Percentiles rank a stretch among this genome's conserved stretches.
Conservation (phyloP, 2,329 filamentous ascomycete genomes). For the Cercospora citrullina region DNA sequence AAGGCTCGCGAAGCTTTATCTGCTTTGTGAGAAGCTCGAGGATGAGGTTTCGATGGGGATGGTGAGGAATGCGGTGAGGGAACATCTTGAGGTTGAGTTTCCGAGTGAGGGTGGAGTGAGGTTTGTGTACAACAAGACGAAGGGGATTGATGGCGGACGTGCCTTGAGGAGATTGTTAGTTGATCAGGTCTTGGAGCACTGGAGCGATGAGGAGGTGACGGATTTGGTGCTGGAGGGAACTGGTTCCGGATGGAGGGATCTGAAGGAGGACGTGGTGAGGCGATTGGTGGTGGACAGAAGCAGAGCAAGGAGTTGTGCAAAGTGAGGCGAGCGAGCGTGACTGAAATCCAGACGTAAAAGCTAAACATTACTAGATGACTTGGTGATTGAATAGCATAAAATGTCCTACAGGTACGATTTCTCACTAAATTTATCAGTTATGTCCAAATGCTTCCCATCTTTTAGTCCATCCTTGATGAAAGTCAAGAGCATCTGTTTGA, state of each 20-base stretch:
- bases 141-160: not conserved
- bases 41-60: not conserved
- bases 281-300: not conserved
- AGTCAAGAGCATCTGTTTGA: slow-evolving; percentile 4
- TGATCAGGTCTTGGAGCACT: not conserved
- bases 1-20: not conserved
- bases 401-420: not conserved
- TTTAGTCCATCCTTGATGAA: slow-evolving; percentile 2
- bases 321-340: not conserved
- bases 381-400: too few species aligned
- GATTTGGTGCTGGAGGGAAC: not conserved
- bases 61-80: not conserved
- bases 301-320: not conserved
- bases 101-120: slow-evolving; percentile 1
- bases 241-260: not conserved
- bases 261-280: not conserved
- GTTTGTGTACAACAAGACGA: not conserved
- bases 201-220: not conserved
- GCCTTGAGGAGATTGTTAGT: not conserved
- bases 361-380: too few species aligned
- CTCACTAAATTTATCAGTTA: not conserved
- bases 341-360: not conserved
- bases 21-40: not conserved
- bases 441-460: slow-evolving; percentile 1
- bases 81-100: slow-evolving; percentile 10